Base-by-base conservation (phyloP, 805 yeast species). In the Geotrichum ghanense region DNA sequence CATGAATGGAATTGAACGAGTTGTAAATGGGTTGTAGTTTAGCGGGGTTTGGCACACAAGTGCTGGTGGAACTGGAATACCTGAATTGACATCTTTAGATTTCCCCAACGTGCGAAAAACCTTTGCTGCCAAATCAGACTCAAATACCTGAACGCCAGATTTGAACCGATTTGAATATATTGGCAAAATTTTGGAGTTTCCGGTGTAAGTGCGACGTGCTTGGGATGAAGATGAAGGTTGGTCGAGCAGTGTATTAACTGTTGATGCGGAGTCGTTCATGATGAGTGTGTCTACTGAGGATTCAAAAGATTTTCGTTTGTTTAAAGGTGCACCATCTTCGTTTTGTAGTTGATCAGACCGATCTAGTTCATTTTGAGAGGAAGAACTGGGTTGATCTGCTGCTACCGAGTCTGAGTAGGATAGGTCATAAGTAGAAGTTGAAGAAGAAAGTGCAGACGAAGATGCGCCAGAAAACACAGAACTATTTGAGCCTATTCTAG, bases 101-200 rank as follows among this genome's bases (percentile, higher is more conserved):
- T 39, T 22, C 5, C 42, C 42, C 16, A 21, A n/a, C 5, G 42
- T 39, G 12, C 42, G 9, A 22, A 22, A 20, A 7, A 39, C 25
- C 21, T 39, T 39, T 5, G 25, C 42, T 12, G 22, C 42, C 21
- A 21, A 22, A 21, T 39, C 42, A 7, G 42, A 39, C 21, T 39
- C 42, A 39, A 21, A 39, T 9, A 39, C 42, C 17, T 39, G 42
- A 19, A 39, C n/a, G 14, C 42, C 42, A 5, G 23, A 21, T 24
- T 21, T 39, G 24, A 39, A 39, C 14, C 23, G 9, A 9, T 22
- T 39, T 10, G 42, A 12, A 21, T 39, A 39, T 21, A 39, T 39
- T 21, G 42, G 42, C 9, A 39, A 22, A 19, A 39, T n/a, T 5
- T n/a, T 39, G 7, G 24, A 4, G 9, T 39, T 6, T 12, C 37